Conservation (phyloP, 2,329 filamentous ascomycete genomes). For the Ceratocystis harringtonii region DNA sequence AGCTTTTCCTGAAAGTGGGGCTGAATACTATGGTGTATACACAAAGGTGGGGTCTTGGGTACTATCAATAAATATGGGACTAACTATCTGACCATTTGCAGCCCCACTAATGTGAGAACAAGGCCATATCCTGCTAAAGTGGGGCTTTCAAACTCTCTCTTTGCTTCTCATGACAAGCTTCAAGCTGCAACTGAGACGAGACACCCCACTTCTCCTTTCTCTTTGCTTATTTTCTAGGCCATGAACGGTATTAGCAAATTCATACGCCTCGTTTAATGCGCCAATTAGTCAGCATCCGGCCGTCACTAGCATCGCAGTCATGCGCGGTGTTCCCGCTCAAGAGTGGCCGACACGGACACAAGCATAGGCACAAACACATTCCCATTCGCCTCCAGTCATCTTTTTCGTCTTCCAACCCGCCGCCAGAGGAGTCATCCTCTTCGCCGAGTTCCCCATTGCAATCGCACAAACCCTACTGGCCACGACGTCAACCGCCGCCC, state of each 20-base stretch:
- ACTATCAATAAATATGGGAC: not conserved
- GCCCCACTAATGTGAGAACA: not conserved
- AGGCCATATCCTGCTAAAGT: not conserved
- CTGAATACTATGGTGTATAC: not conserved
- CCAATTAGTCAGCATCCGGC: not conserved
- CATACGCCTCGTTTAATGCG: not conserved
- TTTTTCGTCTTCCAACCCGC: not conserved
- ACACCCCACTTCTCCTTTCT: not conserved
- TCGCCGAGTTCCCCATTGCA: not conserved
- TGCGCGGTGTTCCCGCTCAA: not conserved
- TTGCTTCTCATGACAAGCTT: not conserved
- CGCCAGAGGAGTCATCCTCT: not conserved
- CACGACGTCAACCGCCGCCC: not conserved
- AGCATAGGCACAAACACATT: not conserved
- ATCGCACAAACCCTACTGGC: not conserved
- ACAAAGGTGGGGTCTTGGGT: not conserved
- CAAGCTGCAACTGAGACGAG: not conserved
- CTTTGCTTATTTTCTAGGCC: not conserved
- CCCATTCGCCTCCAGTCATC: not conserved
- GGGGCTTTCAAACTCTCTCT: not conserved
- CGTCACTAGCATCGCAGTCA: not conserved
- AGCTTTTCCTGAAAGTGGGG: conserved; percentile 3
- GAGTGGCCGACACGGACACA: not conserved
- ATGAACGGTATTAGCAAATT: no score
- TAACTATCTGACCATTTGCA: not conserved